Evolutionary conservation across 345 rosid genomes (phyloP), one percentile per base, ranked within the genome.

Genomic region (Brassica incana): DNA sequence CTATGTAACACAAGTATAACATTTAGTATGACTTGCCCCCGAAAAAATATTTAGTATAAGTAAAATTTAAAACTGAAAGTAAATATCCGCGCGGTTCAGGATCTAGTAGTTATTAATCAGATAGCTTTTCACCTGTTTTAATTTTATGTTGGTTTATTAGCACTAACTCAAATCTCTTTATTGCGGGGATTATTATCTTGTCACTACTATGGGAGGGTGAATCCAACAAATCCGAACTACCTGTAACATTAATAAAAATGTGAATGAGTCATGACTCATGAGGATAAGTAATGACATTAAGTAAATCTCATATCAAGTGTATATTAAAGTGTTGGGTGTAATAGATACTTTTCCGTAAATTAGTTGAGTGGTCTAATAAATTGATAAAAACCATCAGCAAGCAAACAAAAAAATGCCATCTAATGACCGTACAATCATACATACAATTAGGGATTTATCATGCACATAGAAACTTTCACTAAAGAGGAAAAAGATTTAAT

Each of bases 391-490:
- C 23, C 66, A 64, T 59, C 68, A 30, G 25, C 68, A 66, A 78
- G 45, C 68, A 65, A 72, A 72, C 62, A 65, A 38, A 72, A 78
- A 72, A 60, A 60, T 73, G 78, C 8, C 82, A 79, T 60, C 78
- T 79, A 69, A 73, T 52, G 65, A 45, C 78, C 78, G 74, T 79
- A 73, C 82, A 59, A 11, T 3, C 63, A 67, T 59, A 73, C 35
- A 72, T 1, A 43, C 50, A 48, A 72, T 45, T 45, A 67, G 78
- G 56, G 69, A 40, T 78, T 78, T 30, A 78, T 65, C 73, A 67
- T 78, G 54, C 67, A 43, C 40, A 58, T 14, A 6, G 30, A 66
- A 66, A 66, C 74, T 32, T 67, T 67, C 73, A 20, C n/a, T 10
- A 61, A 73, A 18, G 43, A 61, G 52, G 30, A 79, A 73, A 79